A percentile compares a stretch with the other conserved stretches of the same genome.
Conservation (phyloP, 176 grass and related monocot species). For the Paspalum vaginatum region DNA sequence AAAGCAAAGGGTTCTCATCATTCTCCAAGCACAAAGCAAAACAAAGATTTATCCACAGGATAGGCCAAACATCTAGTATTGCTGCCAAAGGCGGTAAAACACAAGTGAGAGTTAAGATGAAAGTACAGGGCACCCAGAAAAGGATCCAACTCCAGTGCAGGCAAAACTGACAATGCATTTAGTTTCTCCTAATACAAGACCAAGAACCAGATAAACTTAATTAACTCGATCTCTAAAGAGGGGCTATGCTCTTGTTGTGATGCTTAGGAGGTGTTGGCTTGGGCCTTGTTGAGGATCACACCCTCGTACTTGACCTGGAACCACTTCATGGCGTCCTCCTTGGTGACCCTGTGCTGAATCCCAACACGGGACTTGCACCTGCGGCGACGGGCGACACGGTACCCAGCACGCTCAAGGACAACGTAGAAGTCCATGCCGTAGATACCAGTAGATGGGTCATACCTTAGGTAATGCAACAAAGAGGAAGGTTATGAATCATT, state of each 20-base stretch:
- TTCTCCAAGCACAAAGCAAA: no score
- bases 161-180: constrained; percentile 42
- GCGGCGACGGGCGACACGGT: constrained; percentile 58
- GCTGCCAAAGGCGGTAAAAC: constrained; percentile 7
- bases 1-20: no score
- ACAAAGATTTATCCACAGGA: neutral
- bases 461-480: constrained; percentile 40
- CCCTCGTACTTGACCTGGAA: constrained; percentile 80
- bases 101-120: neutral
- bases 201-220: constrained; percentile 22
- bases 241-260: neutral
- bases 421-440: constrained; percentile 73
- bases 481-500: neutral
- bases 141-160: constrained; percentile 35
- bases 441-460: constrained; percentile 67
- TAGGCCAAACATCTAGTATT: neutral
- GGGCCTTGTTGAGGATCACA: constrained; percentile 69
- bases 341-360: constrained; percentile 68
- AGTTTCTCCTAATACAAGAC: constrained; percentile 46
- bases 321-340: constrained; percentile 79
- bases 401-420: constrained; percentile 58
- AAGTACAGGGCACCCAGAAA: constrained; percentile 11
- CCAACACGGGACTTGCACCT: constrained; percentile 66
- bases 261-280: constrained; percentile 43
- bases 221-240: constrained; percentile 23